Evolutionary conservation across 805 yeast species (phyloP).

Genomic region (Starmera caribaea): DNA sequence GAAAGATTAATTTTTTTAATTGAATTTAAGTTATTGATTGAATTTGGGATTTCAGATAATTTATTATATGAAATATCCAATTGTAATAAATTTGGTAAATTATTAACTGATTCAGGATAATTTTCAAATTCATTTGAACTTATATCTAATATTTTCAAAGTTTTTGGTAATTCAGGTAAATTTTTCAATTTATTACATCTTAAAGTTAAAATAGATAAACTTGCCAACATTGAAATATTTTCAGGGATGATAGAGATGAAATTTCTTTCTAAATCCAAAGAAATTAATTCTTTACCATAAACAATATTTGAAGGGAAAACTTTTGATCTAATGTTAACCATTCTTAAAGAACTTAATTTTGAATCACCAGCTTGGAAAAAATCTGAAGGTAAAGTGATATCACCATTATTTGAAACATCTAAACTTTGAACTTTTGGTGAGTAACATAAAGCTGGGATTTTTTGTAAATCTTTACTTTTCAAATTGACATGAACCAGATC

Average conservation of each 20-base stretch:
- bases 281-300: slow-evolving; percentile 55
- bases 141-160: slow-evolving; percentile 53
- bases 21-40: slow-evolving; percentile 47
- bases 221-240: slow-evolving; percentile 41
- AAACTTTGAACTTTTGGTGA: slow-evolving; percentile 73
- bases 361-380: slow-evolving; percentile 72
- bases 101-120: slow-evolving; percentile 59
- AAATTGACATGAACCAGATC: slow-evolving; percentile 70
- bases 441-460: slow-evolving; percentile 76
- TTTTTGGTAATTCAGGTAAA: slow-evolving; percentile 50
- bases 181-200: slow-evolving; percentile 65
- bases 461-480: slow-evolving; percentile 63
- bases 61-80: slow-evolving; percentile 80
- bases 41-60: slow-evolving; percentile 48
- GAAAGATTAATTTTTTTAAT: slow-evolving; percentile 65
- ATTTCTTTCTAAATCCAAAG: slow-evolving; percentile 71
- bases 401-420: slow-evolving; percentile 81
- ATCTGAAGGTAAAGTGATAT: slow-evolving; percentile 73
- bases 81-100: slow-evolving; percentile 47
- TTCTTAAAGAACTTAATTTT: slow-evolving; percentile 56
- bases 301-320: slow-evolving; percentile 66
- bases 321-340: slow-evolving; percentile 64
- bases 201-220: slow-evolving; percentile 50
- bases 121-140: slow-evolving; percentile 64
- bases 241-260: slow-evolving; percentile 56